phyloP scores from a whole-genome alignment of 2,329 filamentous ascomycete genomes.

The Coniochaeta prunicola region DNA sequence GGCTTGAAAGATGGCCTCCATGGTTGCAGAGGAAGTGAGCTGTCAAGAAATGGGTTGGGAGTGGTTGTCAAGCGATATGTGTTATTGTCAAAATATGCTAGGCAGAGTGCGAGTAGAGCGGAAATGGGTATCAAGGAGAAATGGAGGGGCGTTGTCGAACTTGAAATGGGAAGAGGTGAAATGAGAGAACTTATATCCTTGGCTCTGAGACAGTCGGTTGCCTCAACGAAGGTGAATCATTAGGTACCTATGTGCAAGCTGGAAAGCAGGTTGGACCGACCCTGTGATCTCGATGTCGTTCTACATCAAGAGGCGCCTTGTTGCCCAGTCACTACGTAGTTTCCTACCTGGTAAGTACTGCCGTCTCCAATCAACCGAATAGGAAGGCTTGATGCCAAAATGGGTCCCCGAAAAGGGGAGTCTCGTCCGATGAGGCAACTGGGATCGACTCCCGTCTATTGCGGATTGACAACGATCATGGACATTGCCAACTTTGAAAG shows the following conservation, averaged over 20 bases:
- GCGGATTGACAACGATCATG: neutral
- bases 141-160: neutral
- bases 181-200: neutral
- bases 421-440: neutral
- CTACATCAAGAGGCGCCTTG: neutral
- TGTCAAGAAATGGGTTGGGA: neutral
- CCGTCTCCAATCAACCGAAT: neutral
- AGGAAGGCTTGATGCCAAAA: neutral
- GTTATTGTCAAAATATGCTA: neutral
- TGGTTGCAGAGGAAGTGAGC: slow-evolving; percentile 8
- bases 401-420: neutral
- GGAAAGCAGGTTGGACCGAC: neutral
- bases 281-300: neutral
- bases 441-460: neutral
- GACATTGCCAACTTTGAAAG: neutral
- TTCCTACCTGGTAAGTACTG: neutral
- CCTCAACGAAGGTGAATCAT: neutral
- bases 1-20: slow-evolving; percentile 25
- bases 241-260: neutral
- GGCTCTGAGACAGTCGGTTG: neutral
- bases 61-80: neutral
- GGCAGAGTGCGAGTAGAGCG: neutral
- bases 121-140: neutral
- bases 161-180: neutral
- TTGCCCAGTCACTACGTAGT: neutral